phyloP scores from a whole-genome alignment of 306 rosid genomes.

The Vigna mungo region DNA sequence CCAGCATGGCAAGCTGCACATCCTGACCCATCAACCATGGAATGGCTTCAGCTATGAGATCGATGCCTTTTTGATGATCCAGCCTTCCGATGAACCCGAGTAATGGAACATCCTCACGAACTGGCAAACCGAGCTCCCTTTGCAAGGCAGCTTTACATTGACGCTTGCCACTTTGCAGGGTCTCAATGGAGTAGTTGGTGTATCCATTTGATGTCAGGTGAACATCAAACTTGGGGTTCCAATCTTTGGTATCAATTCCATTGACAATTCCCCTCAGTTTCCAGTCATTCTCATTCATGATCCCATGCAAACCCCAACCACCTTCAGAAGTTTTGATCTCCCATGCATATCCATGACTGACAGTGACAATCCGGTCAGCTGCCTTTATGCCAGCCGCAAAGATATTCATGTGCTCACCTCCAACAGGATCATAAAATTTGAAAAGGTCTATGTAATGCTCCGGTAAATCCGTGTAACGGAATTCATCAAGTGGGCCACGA shows the following conservation, averaged over 20 bases:
- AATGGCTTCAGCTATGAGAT: slow-evolving; percentile 83
- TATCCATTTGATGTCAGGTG: slow-evolving; percentile 86
- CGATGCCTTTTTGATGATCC: slow-evolving; percentile 93
- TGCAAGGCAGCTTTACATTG: slow-evolving; percentile 91
- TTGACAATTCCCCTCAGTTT: slow-evolving; percentile 90
- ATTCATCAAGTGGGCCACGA: slow-evolving; percentile 86
- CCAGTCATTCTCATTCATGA: slow-evolving; percentile 87
- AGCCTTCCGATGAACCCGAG: slow-evolving; percentile 84
- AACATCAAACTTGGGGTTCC: slow-evolving; percentile 77
- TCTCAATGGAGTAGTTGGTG: slow-evolving; percentile 77
- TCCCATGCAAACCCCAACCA: slow-evolving; percentile 94
- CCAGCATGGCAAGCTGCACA: slow-evolving; percentile 87
- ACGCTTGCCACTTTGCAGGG: slow-evolving; percentile 74
- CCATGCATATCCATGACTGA: slow-evolving; percentile 96
- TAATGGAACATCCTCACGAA: slow-evolving; percentile 74
- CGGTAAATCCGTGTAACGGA: slow-evolving; percentile 67
- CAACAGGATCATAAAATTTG: slow-evolving; percentile 77
- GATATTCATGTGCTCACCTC: slow-evolving; percentile 96
- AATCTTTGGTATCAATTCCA: slow-evolving; percentile 84
- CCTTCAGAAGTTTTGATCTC: slow-evolving; percentile 87
- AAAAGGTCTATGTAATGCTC: slow-evolving; percentile 75
- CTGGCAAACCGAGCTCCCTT: slow-evolving; percentile 85
- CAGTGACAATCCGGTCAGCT: slow-evolving; percentile 88
- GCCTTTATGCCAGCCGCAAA: slow-evolving; percentile 94
- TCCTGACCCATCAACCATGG: slow-evolving; percentile 93